Evolutionary conservation across 2,329 filamentous ascomycete genomes (phyloP), one percentile per base, ranked within the genome.

Genomic region (Ceratocystis huliohia): DNA sequence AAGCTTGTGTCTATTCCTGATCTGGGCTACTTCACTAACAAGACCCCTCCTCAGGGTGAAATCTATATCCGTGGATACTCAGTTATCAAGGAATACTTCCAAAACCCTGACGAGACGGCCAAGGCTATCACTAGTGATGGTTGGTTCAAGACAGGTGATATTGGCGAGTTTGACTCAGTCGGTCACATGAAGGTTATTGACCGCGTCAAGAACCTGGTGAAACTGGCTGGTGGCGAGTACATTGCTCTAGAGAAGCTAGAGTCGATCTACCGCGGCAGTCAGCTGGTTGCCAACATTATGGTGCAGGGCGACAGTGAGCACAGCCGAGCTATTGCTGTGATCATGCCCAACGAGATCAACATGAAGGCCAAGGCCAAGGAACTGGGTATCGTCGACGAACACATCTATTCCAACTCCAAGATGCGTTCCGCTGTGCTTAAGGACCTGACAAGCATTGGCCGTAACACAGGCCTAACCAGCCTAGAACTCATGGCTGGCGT

Each of bases 71-170:
- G 89, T 67, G 94, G 93, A 64, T 79, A 80, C 63, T 81, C 87
- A 68, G 87, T 97, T 59, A 84, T 89, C 65, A 81, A 81, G 44
- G 87, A 86, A 46, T 97, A 97, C 78, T 92, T 87, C 73, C 81
- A 95, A 69, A 89, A 96, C 74, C 86, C 89, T 17, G 85, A 93
- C 71, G 92, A 96, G 78, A 96, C 91, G 5, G 82, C 81, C 72
- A 88, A 88, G 74, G 82, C 88, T 4, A 82, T 93, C 69, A 91
- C 89, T 0, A 75, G 84, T 2, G 94, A 96, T 72, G 91, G 91
- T 63, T 97, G 94, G 94, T 97, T 97, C 83, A 93, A 88, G 82
- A 96, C 91, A 17, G 93, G 93, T 69, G 93, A 97, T 73, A 94
- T 97, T 74, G 93, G 93, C 72, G 89, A 96, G 74, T 94, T 93